phyloP scores from a whole-genome alignment of 148 eudicot genomes.

The Chenopodium album region DNA sequence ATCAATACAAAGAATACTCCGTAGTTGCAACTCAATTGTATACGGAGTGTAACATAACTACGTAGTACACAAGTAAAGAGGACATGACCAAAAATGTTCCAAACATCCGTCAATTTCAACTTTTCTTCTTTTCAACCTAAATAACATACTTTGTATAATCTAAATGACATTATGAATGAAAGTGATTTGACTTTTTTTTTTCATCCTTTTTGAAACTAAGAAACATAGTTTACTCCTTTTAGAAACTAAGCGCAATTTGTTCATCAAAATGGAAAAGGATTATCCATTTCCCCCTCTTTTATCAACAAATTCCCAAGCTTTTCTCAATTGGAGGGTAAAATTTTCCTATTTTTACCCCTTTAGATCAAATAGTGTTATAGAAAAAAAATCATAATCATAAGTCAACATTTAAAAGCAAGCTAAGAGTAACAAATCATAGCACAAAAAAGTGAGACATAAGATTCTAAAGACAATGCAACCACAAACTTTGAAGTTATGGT shows the following conservation, averaged over 20 bases:
- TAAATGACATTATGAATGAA: not conserved
- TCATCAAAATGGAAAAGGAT: not conserved
- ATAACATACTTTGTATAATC: not conserved
- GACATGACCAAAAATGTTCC: not conserved
- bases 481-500: too few species aligned
- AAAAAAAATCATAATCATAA: not conserved
- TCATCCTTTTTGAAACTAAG: not conserved
- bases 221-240: not conserved
- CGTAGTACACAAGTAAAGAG: not conserved
- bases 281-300: not conserved
- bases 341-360: not conserved
- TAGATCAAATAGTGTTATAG: not conserved
- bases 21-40: too few species aligned
- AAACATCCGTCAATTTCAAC: not conserved
- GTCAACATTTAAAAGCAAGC: not conserved
- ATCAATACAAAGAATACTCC: too few species aligned
- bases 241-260: not conserved
- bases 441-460: not conserved
- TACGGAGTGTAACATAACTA: not conserved
- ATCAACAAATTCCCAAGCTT: not conserved
- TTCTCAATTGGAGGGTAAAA: not conserved
- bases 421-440: not conserved
- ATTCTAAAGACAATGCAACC: not conserved
- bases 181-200: not conserved
- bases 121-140: not conserved